A percentile compares a stretch with the other conserved stretches of the same genome.
Conservation (phyloP, 305 asterid species). For the Fraxinus platypoda region DNA sequence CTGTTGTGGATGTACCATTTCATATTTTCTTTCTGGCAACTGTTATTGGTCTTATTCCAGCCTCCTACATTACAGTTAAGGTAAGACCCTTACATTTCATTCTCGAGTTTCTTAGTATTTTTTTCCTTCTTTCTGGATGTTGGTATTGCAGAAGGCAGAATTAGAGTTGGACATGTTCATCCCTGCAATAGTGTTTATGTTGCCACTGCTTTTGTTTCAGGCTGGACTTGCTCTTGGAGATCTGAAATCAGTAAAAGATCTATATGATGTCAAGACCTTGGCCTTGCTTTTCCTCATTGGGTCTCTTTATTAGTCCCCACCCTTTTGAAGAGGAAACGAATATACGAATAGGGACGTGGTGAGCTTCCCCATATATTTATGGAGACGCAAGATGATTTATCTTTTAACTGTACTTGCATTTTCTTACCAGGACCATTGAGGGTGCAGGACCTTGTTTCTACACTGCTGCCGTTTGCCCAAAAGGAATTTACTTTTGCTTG, state of each 20-base stretch:
- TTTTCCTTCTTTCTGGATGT: background rate
- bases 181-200: background rate
- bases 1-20: conserved; percentile 90
- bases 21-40: conserved; percentile 84
- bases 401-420: conserved; percentile 11
- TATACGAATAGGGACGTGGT: conserved; percentile 30
- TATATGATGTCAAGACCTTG: conserved; percentile 40
- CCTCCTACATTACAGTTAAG: conserved; percentile 79
- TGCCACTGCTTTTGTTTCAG: conserved; percentile 35
- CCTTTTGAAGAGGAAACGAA: conserved; percentile 39
- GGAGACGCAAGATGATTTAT: background rate
- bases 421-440: background rate
- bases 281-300: conserved; percentile 33
- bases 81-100: conserved; percentile 44
- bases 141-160: background rate
- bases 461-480: background rate
- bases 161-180: background rate
- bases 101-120: background rate
- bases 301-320: conserved; percentile 33
- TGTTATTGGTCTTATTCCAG: conserved; percentile 80
- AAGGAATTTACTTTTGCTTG: background rate
- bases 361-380: background rate
- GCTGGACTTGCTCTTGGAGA: conserved; percentile 58
- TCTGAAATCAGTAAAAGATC: conserved; percentile 41
- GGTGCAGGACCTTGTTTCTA: background rate